These are phyloP conservation scores for Blepharisma japonicum DNA, from an alignment of 73 alveolate genomes.

Conservation along the genomic window DNA sequence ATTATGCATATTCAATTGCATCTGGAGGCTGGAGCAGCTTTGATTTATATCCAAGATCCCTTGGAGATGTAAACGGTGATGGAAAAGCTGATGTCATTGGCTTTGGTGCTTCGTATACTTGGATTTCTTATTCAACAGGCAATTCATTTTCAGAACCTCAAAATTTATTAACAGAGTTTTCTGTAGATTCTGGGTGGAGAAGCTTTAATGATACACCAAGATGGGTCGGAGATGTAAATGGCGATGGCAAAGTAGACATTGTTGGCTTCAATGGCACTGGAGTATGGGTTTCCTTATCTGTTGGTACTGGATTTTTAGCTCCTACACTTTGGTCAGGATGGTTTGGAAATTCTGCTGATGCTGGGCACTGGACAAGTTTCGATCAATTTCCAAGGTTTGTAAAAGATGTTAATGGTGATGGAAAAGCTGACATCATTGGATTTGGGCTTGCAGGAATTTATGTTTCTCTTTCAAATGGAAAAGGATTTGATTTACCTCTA, in stretches of 20 bases:
- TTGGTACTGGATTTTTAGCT: not conserved
- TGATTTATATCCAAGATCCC: not conserved
- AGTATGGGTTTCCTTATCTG: not conserved
- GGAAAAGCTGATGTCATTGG: not conserved
- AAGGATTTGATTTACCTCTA: not conserved
- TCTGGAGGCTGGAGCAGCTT: not conserved
- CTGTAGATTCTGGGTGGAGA: not conserved
- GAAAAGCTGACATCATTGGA: not conserved
- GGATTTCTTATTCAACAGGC: not conserved
- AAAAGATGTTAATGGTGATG: not conserved
- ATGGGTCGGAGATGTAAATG: not conserved
- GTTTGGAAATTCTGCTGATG: not conserved
- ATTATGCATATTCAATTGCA: not conserved
- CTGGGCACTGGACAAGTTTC: not conserved
- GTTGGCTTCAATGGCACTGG: not conserved
- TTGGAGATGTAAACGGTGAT: conserved; percentile 6
- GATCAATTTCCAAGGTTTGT: not conserved
- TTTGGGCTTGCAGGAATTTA: not conserved
- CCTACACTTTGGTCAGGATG: not conserved
- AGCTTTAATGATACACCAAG: not conserved
- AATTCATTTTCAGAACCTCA: not conserved
- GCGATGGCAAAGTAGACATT: not conserved
- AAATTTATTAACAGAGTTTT: not conserved
- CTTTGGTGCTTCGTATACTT: not conserved
- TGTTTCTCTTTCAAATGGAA: not conserved